Conservation (phyloP, 2,329 filamentous ascomycete species). For the Scedosporium dehoogii region DNA sequence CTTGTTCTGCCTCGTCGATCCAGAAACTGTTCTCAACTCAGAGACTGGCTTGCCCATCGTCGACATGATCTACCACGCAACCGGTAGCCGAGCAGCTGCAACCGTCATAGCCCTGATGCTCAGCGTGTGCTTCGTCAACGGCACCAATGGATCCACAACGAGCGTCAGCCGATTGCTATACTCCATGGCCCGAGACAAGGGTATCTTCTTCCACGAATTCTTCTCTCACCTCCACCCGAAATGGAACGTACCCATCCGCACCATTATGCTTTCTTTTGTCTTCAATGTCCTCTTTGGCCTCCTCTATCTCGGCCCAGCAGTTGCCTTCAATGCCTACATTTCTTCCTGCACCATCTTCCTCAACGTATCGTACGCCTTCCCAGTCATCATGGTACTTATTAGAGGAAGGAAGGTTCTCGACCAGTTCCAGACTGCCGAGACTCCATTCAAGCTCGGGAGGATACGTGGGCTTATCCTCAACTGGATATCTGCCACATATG, state of each 20-base stretch:
- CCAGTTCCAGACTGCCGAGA: no score
- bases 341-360: no score
- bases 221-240: constrained; percentile 25
- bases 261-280: constrained; percentile 28
- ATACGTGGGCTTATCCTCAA: no score
- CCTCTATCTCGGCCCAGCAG: no score
- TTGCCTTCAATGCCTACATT: no score
- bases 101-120: constrained; percentile 30
- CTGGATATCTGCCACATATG: no score
- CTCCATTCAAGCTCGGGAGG: no score
- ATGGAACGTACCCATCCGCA: constrained; percentile 30
- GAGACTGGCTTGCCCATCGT: constrained; percentile 30
- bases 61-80: constrained; percentile 33
- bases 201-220: constrained; percentile 22
- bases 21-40: no score
- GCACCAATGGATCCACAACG: constrained; percentile 32
- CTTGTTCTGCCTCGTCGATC: no score
- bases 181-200: constrained; percentile 35
- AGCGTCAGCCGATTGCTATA: constrained; percentile 31
- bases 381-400: no score
- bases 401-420: no score
- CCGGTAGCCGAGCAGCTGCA: constrained; percentile 26
- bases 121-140: constrained; percentile 33
- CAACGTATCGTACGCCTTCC: no score
- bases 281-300: constrained; percentile 14